A percentile compares a stretch with the other conserved stretches of the same genome.
phyloP scores from a whole-genome alignment of 331 rosid genomes.

The Stylosanthes scabra region DNA sequence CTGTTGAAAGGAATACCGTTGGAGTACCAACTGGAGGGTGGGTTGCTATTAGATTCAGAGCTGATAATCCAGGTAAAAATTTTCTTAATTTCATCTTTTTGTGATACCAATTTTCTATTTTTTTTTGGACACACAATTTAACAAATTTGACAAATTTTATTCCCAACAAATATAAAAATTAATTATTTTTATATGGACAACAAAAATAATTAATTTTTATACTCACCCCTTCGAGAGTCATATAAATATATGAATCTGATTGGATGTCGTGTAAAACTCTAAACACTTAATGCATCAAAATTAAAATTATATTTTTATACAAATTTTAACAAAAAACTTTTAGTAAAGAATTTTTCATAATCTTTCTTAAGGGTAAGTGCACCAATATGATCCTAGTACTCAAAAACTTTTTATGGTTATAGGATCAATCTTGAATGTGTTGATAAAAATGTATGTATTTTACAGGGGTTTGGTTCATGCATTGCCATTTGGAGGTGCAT shows the following conservation, averaged over 20 bases:
- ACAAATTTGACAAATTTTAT: too few species aligned
- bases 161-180: too few species aligned
- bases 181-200: too few species aligned
- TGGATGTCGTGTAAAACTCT: too few species aligned
- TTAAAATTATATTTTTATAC: not conserved
- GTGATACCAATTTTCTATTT: too few species aligned
- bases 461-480: conserved; percentile 64
- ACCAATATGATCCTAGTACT: not conserved
- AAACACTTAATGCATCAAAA: too few species aligned
- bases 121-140: too few species aligned
- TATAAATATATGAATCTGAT: too few species aligned
- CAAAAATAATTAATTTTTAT: too few species aligned
- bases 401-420: not conserved
- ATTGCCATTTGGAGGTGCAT: conserved; percentile 61
- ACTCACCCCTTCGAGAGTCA: too few species aligned
- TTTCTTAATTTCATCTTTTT: not conserved
- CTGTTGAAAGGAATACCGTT: conserved; percentile 70
- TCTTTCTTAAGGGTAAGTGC: not conserved
- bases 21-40: conserved; percentile 79
- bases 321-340: not conserved
- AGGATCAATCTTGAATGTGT: not conserved
- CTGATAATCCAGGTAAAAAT: conserved; percentile 74
- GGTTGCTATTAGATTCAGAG: conserved; percentile 68
- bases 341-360: not conserved
- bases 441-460: conserved; percentile 13